Base-by-base conservation (phyloP, 2,329 filamentous ascomycete genomes). In the Alternaria novae-zelandiae region DNA sequence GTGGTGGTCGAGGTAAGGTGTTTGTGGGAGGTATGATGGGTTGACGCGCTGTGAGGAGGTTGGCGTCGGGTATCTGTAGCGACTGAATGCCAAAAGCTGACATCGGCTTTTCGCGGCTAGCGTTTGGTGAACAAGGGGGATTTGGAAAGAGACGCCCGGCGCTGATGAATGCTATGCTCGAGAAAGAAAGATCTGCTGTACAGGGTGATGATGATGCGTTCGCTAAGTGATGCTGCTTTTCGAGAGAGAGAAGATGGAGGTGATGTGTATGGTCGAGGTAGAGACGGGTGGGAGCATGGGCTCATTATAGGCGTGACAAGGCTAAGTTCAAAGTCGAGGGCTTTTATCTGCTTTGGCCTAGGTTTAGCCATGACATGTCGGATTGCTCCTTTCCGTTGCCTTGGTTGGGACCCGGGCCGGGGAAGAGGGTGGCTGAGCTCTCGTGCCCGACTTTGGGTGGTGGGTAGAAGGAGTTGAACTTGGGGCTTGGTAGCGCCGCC, bases 351-450 rank as follows among this genome's bases (percentile, higher is more conserved):
- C 70, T 74, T 47, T 73, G 86, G 50, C 88, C 89, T 17, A 94
- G 83, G 74, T 94, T 93, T 67, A 94, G 81, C 91, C 91, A 94
- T 80, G 90, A 92, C 90, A 94, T 92, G 77, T 94, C 91, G 82
- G 51, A 86, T 36, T 75, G 70, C 51, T 64, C 69, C 28, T 73
- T 73, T n/a, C 58, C 60, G 36, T 69, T 63, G 20, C 63, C 57
- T 54, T 65, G 64, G 13, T 68, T 59, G 50, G 59, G 57, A 8
- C 64, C 66, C 3, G 66, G 69, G 59, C 63, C 69, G 43, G 63
- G 9, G 79, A 80, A 45, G 61, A 78, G 71, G 20, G 77, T 79
- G 9, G 73, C 74, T 20, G 74, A 84, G 67, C 89, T 91, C 41
- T 89, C 87, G 1, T 90, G 89, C 75, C 54, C 89, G 87, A 46